phyloP scores from a whole-genome alignment of 139 green algal species.

The Chlamydomonas incerta region DNA sequence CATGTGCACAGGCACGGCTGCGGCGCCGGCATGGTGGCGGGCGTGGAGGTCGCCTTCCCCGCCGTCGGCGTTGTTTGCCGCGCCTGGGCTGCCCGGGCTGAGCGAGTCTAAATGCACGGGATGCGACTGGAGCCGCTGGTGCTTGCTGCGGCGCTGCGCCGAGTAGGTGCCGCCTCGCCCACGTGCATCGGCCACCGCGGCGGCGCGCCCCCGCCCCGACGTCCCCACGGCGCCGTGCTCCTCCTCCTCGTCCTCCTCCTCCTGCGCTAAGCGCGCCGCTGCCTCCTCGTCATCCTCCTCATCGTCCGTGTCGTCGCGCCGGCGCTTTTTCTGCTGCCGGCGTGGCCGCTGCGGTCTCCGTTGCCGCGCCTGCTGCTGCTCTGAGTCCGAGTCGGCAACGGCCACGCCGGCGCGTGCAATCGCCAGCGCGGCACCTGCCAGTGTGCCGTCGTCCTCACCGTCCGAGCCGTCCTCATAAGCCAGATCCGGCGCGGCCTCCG shows the following conservation, averaged over 20 bases:
- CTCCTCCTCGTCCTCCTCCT: neutral
- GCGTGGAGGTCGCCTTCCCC: neutral
- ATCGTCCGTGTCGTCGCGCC: neutral
- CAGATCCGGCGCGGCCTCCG: constrained; percentile 2
- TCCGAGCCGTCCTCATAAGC: neutral
- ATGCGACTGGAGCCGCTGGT: neutral
- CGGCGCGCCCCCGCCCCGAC: neutral
- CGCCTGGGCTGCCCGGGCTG: neutral
- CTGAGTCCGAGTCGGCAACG: neutral
- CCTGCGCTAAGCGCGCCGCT: neutral
- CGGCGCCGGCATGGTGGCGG: neutral
- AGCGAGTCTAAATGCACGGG: neutral
- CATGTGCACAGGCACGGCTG: neutral
- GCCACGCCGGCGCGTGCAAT: neutral
- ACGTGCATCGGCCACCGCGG: no score
- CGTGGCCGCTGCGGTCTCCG: neutral
- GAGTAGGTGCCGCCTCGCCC: no score
- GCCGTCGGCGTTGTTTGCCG: neutral
- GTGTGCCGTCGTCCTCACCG: neutral
- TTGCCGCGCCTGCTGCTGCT: neutral
- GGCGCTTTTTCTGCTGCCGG: constrained; percentile 7
- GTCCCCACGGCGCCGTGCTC: neutral
- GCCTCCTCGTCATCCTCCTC: neutral
- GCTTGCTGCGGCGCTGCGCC: neutral
- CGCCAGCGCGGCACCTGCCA: neutral